Evolutionary conservation across 139 green algal species (phyloP).

Genomic region (Coccomyxa sp.): DNA sequence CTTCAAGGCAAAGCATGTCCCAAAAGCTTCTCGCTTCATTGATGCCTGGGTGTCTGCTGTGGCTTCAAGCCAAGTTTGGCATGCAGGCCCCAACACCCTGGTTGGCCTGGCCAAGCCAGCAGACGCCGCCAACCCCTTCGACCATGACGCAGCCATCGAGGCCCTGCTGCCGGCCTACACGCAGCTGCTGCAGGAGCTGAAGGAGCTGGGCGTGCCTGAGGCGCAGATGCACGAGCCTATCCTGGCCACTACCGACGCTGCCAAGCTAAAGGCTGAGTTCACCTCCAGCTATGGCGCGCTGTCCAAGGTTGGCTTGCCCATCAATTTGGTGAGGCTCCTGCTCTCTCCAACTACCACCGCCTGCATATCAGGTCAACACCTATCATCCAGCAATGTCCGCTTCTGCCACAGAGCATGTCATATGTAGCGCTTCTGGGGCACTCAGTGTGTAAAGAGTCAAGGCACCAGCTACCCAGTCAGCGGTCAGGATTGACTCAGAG

Average conservation of each 20-base stretch:
- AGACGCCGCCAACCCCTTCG: slow-evolving; percentile 1
- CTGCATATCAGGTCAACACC: too few relatives aligned
- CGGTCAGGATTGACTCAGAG: too few relatives aligned
- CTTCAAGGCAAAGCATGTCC: too few relatives aligned
- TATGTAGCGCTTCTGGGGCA: too few relatives aligned
- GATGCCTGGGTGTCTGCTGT: too few relatives aligned
- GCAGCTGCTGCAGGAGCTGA: slow-evolving; percentile 57
- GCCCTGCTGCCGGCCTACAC: slow-evolving; percentile 70
- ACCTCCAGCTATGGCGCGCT: slow-evolving; percentile 51
- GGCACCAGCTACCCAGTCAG: too few relatives aligned
- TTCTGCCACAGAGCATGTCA: too few relatives aligned
- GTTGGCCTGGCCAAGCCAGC: slow-evolving; percentile 51
- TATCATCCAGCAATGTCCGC: too few relatives aligned
- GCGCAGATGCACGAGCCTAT: slow-evolving; percentile 85
- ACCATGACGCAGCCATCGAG: slow-evolving; percentile 21
- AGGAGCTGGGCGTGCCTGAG: slow-evolving; percentile 42
- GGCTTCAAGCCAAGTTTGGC: too few relatives aligned
- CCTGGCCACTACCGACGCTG: slow-evolving; percentile 42
- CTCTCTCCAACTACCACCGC: too few relatives aligned
- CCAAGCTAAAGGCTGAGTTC: slow-evolving; percentile 30
- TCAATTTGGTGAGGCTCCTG: slow-evolving; percentile 61
- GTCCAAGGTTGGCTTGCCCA: slow-evolving; percentile 34
- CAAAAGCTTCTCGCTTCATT: too few relatives aligned
- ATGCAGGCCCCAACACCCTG: slow-evolving; percentile 71
- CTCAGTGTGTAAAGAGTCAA: too few relatives aligned